These are phyloP conservation scores for Sinapis alba DNA, from an alignment of 441 rosid species.

Conservation along the genomic window DNA sequence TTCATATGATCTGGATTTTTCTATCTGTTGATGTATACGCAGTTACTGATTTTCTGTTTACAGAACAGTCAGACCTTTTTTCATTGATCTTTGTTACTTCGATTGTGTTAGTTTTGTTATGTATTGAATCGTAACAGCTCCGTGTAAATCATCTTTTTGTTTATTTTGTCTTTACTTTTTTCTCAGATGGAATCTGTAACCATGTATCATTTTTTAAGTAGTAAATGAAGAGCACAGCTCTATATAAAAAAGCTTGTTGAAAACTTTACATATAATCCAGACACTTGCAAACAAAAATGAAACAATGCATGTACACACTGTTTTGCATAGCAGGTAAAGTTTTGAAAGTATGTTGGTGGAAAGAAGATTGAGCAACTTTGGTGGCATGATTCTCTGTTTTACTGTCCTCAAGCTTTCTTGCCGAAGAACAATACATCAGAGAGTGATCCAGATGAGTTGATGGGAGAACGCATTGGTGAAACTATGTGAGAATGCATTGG, in stretches of 20 bases:
- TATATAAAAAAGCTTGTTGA: neutral
- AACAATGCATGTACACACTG: conserved; percentile 31
- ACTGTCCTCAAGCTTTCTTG: conserved; percentile 20
- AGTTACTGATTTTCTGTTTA: neutral
- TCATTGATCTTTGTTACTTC: neutral
- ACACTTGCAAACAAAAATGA: conserved; percentile 23
- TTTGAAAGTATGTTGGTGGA: neutral
- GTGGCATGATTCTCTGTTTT: neutral
- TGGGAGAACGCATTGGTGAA: conserved; percentile 41
- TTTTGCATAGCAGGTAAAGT: conserved; percentile 12
- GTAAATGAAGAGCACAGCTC: neutral
- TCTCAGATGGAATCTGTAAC: neutral
- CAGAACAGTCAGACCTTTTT: neutral
- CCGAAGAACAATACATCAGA: conserved; percentile 39
- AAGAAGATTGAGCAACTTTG: conserved; percentile 10
- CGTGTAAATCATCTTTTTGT: no score
- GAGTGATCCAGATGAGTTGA: conserved; percentile 36
- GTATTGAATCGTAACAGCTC: no score
- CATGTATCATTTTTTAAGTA: neutral
- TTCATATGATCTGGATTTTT: neutral
- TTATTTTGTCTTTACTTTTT: no score
- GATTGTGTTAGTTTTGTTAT: neutral
- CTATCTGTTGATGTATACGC: neutral
- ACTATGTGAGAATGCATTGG: conserved; percentile 36
- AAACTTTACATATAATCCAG: conserved; percentile 12